These are phyloP conservation scores for Recurvomyces mirabilis DNA, from an alignment of 495 filamentous ascomycete species.

Conservation along the genomic window DNA sequence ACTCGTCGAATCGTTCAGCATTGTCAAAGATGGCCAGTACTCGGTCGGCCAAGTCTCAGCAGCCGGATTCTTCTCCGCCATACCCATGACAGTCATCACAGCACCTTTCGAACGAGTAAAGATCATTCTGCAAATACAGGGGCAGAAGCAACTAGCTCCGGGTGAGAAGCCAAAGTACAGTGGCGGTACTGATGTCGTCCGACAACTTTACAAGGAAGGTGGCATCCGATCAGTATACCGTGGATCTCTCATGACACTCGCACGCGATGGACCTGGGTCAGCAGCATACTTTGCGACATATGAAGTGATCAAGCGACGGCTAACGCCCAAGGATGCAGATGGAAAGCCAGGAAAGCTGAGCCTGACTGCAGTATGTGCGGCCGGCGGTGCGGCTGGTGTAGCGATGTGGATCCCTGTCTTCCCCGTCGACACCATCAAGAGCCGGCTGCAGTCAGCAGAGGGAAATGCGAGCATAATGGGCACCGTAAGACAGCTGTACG, in stretches of 20 bases:
- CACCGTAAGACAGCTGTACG: constrained; percentile 67
- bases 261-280: constrained; percentile 81
- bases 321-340: constrained; percentile 77
- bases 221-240: constrained; percentile 86
- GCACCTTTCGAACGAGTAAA: constrained; percentile 98
- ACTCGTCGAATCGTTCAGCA: constrained; percentile 59
- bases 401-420: constrained; percentile 99
- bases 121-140: constrained; percentile 94
- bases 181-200: constrained; percentile 84
- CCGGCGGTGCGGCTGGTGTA: constrained; percentile 82
- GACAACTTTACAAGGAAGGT: constrained; percentile 85
- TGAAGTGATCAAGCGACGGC: constrained; percentile 76
- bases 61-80: constrained; percentile 94
- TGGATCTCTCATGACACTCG: constrained; percentile 79
- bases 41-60: constrained; percentile 79
- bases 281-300: constrained; percentile 97
- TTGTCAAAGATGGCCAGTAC: constrained; percentile 54
- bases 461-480: constrained; percentile 75
- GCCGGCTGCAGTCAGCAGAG: constrained; percentile 79
- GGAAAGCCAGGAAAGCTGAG: constrained; percentile 68
- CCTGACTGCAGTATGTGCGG: constrained; percentile 68
- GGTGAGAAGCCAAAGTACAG: constrained; percentile 90
- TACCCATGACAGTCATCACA: constrained; percentile 95
- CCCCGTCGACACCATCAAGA: constrained; percentile 95
- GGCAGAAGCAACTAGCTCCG: constrained; percentile 71